Evolutionary conservation across 805 yeast species (phyloP).

Genomic region (Teunomyces lycoperdinae): DNA sequence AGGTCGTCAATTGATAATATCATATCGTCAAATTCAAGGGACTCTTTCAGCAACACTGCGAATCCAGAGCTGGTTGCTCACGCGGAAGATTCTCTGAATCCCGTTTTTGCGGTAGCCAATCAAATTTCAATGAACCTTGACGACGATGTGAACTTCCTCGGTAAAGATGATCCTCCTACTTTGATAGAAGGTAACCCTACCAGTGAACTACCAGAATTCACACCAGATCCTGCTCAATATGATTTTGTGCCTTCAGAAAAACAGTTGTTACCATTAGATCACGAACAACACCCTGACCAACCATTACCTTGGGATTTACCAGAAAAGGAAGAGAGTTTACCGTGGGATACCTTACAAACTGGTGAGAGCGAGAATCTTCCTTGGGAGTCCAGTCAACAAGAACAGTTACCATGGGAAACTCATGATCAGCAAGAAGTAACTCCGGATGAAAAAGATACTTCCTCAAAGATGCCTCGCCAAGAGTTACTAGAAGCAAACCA

Average conservation of each 20-base stretch:
- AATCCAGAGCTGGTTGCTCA: background rate
- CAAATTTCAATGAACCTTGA: background rate
- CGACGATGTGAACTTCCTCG: background rate
- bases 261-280: slow-evolving; percentile 8
- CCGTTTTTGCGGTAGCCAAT: background rate
- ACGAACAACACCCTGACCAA: background rate
- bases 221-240: slow-evolving; percentile 8
- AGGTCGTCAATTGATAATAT: slow-evolving; percentile 6
- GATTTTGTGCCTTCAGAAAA: slow-evolving; percentile 10
- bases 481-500: background rate
- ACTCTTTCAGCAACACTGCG: background rate
- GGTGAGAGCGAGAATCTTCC: slow-evolving; percentile 3
- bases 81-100: background rate
- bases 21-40: slow-evolving; percentile 5
- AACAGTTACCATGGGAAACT: slow-evolving; percentile 4
- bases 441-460: background rate
- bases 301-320: background rate
- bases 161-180: slow-evolving; percentile 9
- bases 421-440: background rate
- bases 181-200: slow-evolving; percentile 13
- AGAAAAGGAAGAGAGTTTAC: slow-evolving; percentile 3
- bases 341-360: slow-evolving; percentile 2
- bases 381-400: slow-evolving; percentile 4
- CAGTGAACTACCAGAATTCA: slow-evolving; percentile 15
- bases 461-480: background rate